Base-by-base conservation (phyloP, 306 rosid genomes). In the Notholithocarpus densiflorus region DNA sequence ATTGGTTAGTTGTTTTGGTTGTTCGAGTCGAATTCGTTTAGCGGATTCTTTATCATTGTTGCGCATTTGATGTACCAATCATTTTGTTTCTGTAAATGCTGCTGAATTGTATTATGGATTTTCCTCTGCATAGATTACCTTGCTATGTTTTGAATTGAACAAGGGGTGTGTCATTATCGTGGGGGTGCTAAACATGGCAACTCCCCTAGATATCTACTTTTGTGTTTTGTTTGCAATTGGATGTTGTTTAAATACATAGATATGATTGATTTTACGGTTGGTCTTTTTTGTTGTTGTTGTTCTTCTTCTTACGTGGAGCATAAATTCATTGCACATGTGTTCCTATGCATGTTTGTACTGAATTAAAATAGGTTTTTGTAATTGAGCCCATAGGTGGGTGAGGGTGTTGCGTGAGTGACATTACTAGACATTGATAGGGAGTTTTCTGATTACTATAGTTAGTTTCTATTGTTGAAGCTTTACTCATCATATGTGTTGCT, bases 1-100 rank as follows among this genome's bases (percentile, higher is more conserved):
- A 82, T 65, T 17, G 84, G 75, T 77, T 14, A 29, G 70, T 27
- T 81, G 23, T 69, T 54, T 73, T 64, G 32, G 56, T 75, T 45
- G 34, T 77, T 83, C 2, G 37, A 75, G 77, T 61, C 9, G 2
- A 17, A 24, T 26, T 61, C 7, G 15, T 0, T 61, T 61, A 26
- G 1, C 2, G 0, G 20, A 0, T 61, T 27, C 1, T 62, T 2
- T 62, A 62, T 27, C 34, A 26, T 62, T 31, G 27, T 24, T 61
- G 68, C 20, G 1, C n/a, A 9, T 26, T 24, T 59, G 5, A 62
- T 62, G 69, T 62, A 3, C 40, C 24, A 6, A 13, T 26, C 29
- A 62, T 27, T 62, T 27, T 62, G 29, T 62, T 27, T 62, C 40
- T 27, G 15, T 15, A 6, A 26, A 14, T 26, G 17, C 43, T 2